These are phyloP conservation scores for Sclerotinia trifoliorum DNA, from an alignment of 2,329 filamentous ascomycete species.

Conservation along the genomic window DNA sequence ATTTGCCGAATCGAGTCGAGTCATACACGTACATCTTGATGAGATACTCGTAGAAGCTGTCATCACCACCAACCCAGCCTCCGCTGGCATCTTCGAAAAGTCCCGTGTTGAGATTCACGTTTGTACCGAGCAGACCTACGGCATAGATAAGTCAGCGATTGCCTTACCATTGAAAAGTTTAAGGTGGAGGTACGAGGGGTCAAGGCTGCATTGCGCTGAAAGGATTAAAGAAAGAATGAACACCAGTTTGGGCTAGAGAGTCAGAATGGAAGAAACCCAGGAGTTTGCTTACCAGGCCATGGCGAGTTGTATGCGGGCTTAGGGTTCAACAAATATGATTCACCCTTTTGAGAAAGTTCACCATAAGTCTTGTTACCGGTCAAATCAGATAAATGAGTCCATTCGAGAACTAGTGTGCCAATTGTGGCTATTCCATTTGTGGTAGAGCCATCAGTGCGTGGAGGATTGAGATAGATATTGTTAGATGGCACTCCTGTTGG, in stretches of 20 bases:
- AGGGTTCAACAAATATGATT: constrained; percentile 69
- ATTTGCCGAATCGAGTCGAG: constrained; percentile 57
- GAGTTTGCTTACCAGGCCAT: constrained; percentile 54
- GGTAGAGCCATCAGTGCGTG: constrained; percentile 49
- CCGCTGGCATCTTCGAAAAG: constrained; percentile 64
- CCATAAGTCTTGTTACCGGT: constrained; percentile 67
- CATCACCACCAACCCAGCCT: constrained; percentile 74
- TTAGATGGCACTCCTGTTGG: constrained; percentile 73
- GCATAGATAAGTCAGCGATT: neutral
- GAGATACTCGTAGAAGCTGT: constrained; percentile 86
- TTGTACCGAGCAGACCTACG: constrained; percentile 63
- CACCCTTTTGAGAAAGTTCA: constrained; percentile 62
- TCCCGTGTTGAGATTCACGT: constrained; percentile 64
- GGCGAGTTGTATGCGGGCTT: constrained; percentile 63
- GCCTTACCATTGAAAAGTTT: neutral
- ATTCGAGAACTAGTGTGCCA: constrained; percentile 79
- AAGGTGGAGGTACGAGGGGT: accelerated
- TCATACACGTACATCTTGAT: constrained; percentile 91
- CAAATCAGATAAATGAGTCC: constrained; percentile 76
- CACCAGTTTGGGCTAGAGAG: neutral
- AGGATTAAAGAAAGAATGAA: neutral
- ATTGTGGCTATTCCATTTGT: constrained; percentile 73
- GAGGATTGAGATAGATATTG: constrained; percentile 58
- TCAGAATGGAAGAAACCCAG: neutral
- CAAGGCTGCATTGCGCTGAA: no score